These are phyloP conservation scores for Schizosaccharomyces cryophilus DNA, from an alignment of 805 yeast genomes.

Conservation along the genomic window DNA sequence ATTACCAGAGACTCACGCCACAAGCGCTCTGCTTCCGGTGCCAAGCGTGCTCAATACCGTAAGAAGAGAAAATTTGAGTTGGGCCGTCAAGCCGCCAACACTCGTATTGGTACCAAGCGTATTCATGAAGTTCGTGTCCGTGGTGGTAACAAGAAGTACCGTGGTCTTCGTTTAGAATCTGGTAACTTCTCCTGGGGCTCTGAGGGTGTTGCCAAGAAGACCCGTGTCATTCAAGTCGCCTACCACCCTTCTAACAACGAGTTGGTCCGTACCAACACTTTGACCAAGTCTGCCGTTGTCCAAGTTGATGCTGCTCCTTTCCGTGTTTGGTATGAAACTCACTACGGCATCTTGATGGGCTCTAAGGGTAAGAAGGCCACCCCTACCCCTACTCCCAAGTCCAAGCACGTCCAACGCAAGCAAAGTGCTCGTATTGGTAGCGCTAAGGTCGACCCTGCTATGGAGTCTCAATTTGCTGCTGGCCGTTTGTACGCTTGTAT, in stretches of 20 bases:
- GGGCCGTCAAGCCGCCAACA: conserved; percentile 98
- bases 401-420: conserved; percentile 69
- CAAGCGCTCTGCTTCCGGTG: conserved; percentile 99
- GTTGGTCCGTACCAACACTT: conserved; percentile 97
- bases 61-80: conserved; percentile 99
- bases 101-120: conserved; percentile 93
- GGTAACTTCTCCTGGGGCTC: conserved; percentile 98
- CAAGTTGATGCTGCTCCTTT: conserved; percentile 99
- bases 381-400: conserved; percentile 10
- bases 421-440: conserved; percentile 74
- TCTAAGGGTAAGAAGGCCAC: conserved; percentile 31
- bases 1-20: conserved; percentile 99
- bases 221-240: conserved; percentile 93
- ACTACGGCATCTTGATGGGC: conserved; percentile 86
- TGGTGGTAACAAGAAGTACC: conserved; percentile 99
- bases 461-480: conserved; percentile 89
- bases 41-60: conserved; percentile 99
- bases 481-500: conserved; percentile 97
- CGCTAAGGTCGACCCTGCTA: conserved; percentile 71
- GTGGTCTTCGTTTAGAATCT: conserved; percentile 97
- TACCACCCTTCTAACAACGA: conserved; percentile 99
- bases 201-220: conserved; percentile 94
- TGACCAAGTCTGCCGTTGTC: conserved; percentile 95
- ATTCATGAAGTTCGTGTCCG: conserved; percentile 98
- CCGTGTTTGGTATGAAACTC: conserved; percentile 97